Conservation (phyloP, 805 yeast species). For the Maudiozyma serrabonitensis region DNA sequence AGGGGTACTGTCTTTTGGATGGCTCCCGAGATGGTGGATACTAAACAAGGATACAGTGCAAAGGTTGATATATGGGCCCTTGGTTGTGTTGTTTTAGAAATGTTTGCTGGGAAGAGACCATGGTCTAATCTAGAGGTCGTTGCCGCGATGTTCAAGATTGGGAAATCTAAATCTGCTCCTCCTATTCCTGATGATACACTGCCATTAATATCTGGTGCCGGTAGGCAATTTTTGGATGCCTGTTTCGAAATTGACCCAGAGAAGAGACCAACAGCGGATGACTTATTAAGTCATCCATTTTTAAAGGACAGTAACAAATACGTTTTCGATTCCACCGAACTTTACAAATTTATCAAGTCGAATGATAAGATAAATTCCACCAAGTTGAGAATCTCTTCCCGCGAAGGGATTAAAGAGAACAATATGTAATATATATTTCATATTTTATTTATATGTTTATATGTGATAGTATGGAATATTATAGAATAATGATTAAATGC, state of each 20-base stretch:
- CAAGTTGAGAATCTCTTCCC: conserved; percentile 20
- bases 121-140: conserved; percentile 95
- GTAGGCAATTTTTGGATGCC: conserved; percentile 58
- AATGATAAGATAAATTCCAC: conserved; percentile 31
- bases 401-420: conserved; percentile 3
- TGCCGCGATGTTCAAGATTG: conserved; percentile 85
- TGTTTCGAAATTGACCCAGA: conserved; percentile 77
- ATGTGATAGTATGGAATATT: background rate
- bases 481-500: background rate
- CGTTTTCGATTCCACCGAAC: conserved; percentile 42
- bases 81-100: conserved; percentile 94
- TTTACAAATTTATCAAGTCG: conserved; percentile 44
- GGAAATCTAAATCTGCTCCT: conserved; percentile 82
- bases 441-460: background rate
- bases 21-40: conserved; percentile 98
- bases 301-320: conserved; percentile 35
- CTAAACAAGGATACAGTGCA: conserved; percentile 90
- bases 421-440: background rate
- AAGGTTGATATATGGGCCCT: conserved; percentile 97
- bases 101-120: conserved; percentile 96
- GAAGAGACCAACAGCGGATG: conserved; percentile 78
- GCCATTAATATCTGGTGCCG: conserved; percentile 51
- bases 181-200: conserved; percentile 89
- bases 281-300: conserved; percentile 47
- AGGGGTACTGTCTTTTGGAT: conserved; percentile 99